Evolutionary conservation across 306 rosid genomes (phyloP).

Genomic region (Pyrus betulifolia): DNA sequence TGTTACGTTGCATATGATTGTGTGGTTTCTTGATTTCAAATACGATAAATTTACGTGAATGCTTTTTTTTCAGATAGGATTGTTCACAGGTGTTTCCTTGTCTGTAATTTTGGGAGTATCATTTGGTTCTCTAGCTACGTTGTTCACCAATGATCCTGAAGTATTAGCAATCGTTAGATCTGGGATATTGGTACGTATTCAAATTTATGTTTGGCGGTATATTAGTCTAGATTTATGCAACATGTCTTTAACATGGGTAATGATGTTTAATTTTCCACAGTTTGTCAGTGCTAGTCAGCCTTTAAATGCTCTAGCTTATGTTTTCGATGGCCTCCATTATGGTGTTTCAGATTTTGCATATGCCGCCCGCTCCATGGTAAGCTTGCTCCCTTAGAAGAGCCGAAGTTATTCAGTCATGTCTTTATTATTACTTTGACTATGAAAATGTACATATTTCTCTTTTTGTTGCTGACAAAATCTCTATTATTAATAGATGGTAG

Average conservation of each 20-base stretch:
- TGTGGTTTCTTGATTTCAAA: conserved; percentile 13
- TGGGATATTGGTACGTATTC: conserved; percentile 61
- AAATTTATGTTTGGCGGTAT: conserved; percentile 9
- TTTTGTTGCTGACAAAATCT: background rate
- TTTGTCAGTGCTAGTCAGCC: conserved; percentile 93
- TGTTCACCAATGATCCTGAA: conserved; percentile 80
- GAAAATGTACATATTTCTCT: conserved; percentile 1
- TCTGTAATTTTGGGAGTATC: conserved; percentile 63
- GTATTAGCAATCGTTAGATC: conserved; percentile 67
- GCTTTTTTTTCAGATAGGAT: conserved; percentile 55
- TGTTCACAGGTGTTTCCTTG: conserved; percentile 61
- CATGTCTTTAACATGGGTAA: conserved; percentile 8
- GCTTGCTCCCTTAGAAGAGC: conserved; percentile 16
- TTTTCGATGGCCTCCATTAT: conserved; percentile 87
- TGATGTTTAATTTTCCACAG: conserved; percentile 34
- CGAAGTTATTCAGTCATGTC: conserved; percentile 2
- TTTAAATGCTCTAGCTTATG: conserved; percentile 73
- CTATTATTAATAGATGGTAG: conserved; percentile 41
- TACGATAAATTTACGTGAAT: conserved; percentile 6
- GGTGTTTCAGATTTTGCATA: conserved; percentile 90
- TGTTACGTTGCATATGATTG: background rate
- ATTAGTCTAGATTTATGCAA: background rate
- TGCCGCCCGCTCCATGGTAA: conserved; percentile 90
- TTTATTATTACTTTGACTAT: background rate
- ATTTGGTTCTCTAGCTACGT: conserved; percentile 67